Evolutionary conservation across 208 protist species (phyloP).

Genomic region (Leishmania braziliensis): DNA sequence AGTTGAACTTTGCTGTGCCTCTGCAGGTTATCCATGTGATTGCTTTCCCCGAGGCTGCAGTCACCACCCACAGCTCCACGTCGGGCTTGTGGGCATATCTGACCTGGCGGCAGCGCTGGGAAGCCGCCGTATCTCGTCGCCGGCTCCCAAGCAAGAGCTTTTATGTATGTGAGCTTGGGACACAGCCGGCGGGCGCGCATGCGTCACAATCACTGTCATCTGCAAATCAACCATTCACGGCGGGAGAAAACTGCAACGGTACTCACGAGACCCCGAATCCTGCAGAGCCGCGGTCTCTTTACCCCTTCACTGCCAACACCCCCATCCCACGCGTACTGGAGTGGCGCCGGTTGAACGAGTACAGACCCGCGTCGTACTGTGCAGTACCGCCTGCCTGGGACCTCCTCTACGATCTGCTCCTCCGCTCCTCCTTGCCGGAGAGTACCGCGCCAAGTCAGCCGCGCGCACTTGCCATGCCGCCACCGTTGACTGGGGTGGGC

Average conservation of each 20-base stretch:
- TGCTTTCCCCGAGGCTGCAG: background rate
- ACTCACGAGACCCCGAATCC: background rate
- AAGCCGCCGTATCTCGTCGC: conserved; percentile 21
- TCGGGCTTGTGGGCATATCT: conserved; percentile 18
- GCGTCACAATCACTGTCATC: background rate
- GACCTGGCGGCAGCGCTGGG: conserved; percentile 30
- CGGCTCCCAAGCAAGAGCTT: conserved; percentile 4
- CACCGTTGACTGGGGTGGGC: background rate
- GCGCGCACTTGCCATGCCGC: conserved; percentile 6
- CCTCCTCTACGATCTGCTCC: conserved; percentile 21
- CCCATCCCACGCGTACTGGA: conserved; percentile 8
- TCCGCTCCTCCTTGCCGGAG: background rate
- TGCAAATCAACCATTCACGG: background rate
- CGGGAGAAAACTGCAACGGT: background rate
- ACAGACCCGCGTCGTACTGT: conserved; percentile 21
- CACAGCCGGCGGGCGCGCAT: background rate
- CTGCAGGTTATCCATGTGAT: conserved; percentile 26
- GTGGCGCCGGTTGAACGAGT: conserved; percentile 8
- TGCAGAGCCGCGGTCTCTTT: background rate
- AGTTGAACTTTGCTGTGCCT: conserved; percentile 7
- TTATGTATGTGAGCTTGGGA: conserved; percentile 16
- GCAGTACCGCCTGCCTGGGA: conserved; percentile 28
- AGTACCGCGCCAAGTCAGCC: background rate
- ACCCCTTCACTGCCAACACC: conserved; percentile 5
- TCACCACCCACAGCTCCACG: background rate